phyloP scores from a whole-genome alignment of 176 grass and related monocot species.

The Aechmea fasciata region DNA sequence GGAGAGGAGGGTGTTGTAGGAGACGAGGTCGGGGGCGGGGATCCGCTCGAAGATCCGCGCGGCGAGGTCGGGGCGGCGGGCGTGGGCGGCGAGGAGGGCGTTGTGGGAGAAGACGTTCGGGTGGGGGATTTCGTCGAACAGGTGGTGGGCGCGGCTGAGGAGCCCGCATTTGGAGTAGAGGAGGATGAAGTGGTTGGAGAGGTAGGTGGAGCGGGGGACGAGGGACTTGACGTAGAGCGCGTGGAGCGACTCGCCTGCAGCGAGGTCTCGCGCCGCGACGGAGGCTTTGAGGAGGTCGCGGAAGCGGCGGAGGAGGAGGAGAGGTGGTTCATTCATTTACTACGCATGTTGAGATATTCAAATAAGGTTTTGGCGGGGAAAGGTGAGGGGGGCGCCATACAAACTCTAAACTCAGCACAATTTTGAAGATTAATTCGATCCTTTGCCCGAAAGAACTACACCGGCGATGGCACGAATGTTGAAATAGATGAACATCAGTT shows the following conservation, averaged over 20 bases:
- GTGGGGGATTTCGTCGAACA: conserved; percentile 24
- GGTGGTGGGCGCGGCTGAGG: conserved; percentile 20
- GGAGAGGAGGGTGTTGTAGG: conserved; percentile 40
- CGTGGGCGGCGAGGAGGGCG: conserved; percentile 30
- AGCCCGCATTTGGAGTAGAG: conserved; percentile 16
- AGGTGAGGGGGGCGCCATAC: too few species aligned
- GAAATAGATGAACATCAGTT: too few species aligned
- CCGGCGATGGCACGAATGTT: too few species aligned
- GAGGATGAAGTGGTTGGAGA: conserved; percentile 21
- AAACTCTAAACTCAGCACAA: too few species aligned
- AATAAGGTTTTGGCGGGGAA: too few species aligned
- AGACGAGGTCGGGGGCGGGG: conserved; percentile 27
- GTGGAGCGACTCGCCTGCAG: conserved; percentile 29
- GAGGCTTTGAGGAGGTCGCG: conserved; percentile 20
- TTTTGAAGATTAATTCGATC: too few species aligned
- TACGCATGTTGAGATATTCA: not conserved
- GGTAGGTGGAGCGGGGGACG: conserved; percentile 21
- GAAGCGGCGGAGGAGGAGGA: conserved; percentile 5
- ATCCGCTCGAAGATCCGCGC: conserved; percentile 25
- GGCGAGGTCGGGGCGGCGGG: conserved; percentile 4
- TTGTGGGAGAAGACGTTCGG: conserved; percentile 30
- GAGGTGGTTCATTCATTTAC: not conserved
- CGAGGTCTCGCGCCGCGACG: conserved; percentile 16
- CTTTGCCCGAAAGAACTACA: too few species aligned
- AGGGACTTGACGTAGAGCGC: conserved; percentile 27